A percentile compares a stretch with the other conserved stretches of the same genome.
phyloP scores from a whole-genome alignment of 2,329 filamentous ascomycete genomes.

The Cryphonectria naterciae region DNA sequence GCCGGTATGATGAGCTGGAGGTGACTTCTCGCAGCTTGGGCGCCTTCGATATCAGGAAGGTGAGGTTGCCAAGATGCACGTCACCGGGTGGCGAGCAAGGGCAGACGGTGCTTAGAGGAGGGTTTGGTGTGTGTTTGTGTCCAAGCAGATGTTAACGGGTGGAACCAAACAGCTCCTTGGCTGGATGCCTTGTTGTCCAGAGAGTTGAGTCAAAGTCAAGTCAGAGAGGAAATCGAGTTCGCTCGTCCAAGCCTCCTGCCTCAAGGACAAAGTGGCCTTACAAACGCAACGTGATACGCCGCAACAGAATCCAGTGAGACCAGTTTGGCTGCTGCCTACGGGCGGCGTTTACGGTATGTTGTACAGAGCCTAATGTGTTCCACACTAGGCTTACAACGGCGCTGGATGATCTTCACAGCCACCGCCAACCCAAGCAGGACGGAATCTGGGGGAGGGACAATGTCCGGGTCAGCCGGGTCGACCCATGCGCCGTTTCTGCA shows the following conservation, averaged over 20 bases:
- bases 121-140: background rate
- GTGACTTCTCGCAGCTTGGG: conserved; percentile 4
- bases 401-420: conserved; percentile 9
- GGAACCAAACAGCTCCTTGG: background rate
- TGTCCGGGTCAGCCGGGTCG: conserved; percentile 7
- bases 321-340: conserved; percentile 9
- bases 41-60: conserved; percentile 18
- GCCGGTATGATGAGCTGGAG: background rate
- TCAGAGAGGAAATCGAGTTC: background rate
- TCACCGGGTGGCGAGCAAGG: conserved; percentile 10
- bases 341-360: background rate
- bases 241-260: background rate
- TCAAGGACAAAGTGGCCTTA: conserved; percentile 3
- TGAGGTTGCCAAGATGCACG: conserved; percentile 9
- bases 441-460: conserved; percentile 5
- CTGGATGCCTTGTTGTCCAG: background rate
- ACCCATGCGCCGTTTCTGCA: background rate
- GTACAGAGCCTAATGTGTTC: too few species aligned
- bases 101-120: background rate
- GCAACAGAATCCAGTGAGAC: background rate
- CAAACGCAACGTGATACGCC: background rate
- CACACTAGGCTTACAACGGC: conserved; percentile 6
- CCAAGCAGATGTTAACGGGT: background rate
- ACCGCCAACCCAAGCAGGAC: conserved; percentile 7
- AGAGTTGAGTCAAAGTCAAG: background rate